Evolutionary conservation across 2,329 filamentous ascomycete species (phyloP).

Genomic region (Ceratocystis diversiconidia): DNA sequence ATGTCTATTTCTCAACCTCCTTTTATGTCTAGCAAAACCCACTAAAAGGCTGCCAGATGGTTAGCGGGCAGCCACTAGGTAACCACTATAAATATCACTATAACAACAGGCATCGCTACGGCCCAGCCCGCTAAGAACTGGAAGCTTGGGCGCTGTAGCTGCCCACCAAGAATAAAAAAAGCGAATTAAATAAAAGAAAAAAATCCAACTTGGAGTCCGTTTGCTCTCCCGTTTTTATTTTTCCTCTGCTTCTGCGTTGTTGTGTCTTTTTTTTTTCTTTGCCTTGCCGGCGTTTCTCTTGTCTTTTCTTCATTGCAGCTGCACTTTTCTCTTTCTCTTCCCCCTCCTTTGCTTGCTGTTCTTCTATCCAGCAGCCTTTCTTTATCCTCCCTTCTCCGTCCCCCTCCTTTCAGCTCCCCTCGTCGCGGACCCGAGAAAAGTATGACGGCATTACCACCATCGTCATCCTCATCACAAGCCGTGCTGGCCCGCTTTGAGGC

Average conservation of each 20-base stretch:
- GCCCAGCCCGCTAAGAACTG: not conserved
- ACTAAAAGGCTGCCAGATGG: not conserved
- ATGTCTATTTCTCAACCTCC: not conserved
- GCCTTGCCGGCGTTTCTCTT: slow-evolving; percentile 3
- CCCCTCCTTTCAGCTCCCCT: not conserved
- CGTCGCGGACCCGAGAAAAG: not conserved
- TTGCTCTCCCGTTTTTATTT: slow-evolving; percentile 10
- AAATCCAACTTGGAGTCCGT: not conserved
- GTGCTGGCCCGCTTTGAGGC: slow-evolving; percentile 56
- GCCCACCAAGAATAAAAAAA: not conserved
- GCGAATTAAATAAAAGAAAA: not conserved
- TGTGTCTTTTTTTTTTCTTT: slow-evolving; percentile 2
- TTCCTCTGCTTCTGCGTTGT: slow-evolving; percentile 7
- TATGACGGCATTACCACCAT: slow-evolving; percentile 4
- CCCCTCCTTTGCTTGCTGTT: not conserved
- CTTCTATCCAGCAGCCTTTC: not conserved
- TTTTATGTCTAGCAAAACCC: not conserved
- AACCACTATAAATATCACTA: not conserved
- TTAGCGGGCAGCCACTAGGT: too few species aligned
- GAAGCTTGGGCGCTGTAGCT: not conserved
- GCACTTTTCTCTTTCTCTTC: not conserved
- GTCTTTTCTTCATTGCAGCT: not conserved
- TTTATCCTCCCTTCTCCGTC: not conserved
- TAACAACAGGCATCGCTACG: not conserved
- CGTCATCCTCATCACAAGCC: slow-evolving; percentile 8